Percentiles rank a stretch among this genome's conserved stretches.
These are phyloP conservation scores for Ogataea degrootiae DNA, from an alignment of 805 yeast genomes.

Conservation along the genomic window DNA sequence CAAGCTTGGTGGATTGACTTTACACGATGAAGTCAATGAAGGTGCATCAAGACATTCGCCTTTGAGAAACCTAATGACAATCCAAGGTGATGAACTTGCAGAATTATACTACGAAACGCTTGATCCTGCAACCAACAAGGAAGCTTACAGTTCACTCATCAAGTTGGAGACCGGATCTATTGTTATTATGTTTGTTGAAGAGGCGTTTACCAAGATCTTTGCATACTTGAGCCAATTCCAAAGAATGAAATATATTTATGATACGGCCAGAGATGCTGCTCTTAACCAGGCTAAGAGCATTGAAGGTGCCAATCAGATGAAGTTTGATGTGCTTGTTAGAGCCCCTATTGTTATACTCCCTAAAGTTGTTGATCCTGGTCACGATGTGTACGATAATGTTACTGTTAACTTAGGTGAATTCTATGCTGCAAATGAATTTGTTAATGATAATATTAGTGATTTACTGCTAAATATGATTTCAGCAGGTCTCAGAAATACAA, in stretches of 20 bases:
- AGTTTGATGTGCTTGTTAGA: slow-evolving; percentile 63
- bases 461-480: slow-evolving; percentile 49
- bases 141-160: slow-evolving; percentile 50
- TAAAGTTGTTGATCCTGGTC: slow-evolving; percentile 38
- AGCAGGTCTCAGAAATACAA: slow-evolving; percentile 70
- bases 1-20: slow-evolving; percentile 70
- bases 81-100: slow-evolving; percentile 74
- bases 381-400: slow-evolving; percentile 50
- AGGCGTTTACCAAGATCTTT: slow-evolving; percentile 64
- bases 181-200: slow-evolving; percentile 74
- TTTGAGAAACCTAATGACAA: slow-evolving; percentile 62
- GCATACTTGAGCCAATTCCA: slow-evolving; percentile 69
- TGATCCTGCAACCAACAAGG: slow-evolving; percentile 47
- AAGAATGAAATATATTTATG: slow-evolving; percentile 85
- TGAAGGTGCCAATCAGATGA: slow-evolving; percentile 54
- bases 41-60: slow-evolving; percentile 55
- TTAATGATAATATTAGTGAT: slow-evolving; percentile 15
- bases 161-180: slow-evolving; percentile 72
- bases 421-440: slow-evolving; percentile 60
- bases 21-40: slow-evolving; percentile 71
- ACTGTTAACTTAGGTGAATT: slow-evolving; percentile 81
- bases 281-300: slow-evolving; percentile 66
- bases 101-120: slow-evolving; percentile 82
- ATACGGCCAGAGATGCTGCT: slow-evolving; percentile 83
- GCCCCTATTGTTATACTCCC: slow-evolving; percentile 89